Conservation (phyloP, 106 monocot species). For the Vanilla planifolia region DNA sequence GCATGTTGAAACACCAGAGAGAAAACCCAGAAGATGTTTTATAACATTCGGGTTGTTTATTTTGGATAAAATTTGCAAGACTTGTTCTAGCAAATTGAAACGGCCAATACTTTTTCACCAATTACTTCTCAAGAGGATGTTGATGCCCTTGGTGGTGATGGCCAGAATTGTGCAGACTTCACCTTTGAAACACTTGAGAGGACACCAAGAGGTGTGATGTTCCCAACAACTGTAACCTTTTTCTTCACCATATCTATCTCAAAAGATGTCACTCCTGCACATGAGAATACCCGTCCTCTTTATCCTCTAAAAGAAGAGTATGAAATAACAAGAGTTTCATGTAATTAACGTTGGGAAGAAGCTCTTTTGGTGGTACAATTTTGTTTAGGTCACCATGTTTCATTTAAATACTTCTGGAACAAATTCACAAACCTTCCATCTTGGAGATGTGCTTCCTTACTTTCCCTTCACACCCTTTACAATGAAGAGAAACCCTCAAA, state of each 20-base stretch:
- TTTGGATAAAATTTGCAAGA: too few species aligned
- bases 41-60: too few species aligned
- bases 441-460: conserved; percentile 53
- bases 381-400: too few species aligned
- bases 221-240: conserved; percentile 63
- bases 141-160: conserved; percentile 16
- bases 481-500: conserved; percentile 72
- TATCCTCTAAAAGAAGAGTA: too few species aligned
- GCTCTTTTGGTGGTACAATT: too few species aligned
- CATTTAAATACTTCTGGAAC: too few species aligned
- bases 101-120: too few species aligned
- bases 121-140: conserved; percentile 5
- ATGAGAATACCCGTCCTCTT: background rate
- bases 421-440: conserved; percentile 38
- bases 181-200: conserved; percentile 53
- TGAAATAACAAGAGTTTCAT: too few species aligned
- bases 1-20: too few species aligned
- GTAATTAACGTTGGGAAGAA: too few species aligned
- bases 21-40: too few species aligned
- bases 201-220: conserved; percentile 47
- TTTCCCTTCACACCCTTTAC: conserved; percentile 75
- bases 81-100: too few species aligned
- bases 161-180: conserved; percentile 61
- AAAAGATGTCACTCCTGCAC: conserved; percentile 59
- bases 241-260: conserved; percentile 45